Evolutionary conservation across 768 basidiomycete species (phyloP).

Genomic region (Rhizopogon rudus): DNA sequence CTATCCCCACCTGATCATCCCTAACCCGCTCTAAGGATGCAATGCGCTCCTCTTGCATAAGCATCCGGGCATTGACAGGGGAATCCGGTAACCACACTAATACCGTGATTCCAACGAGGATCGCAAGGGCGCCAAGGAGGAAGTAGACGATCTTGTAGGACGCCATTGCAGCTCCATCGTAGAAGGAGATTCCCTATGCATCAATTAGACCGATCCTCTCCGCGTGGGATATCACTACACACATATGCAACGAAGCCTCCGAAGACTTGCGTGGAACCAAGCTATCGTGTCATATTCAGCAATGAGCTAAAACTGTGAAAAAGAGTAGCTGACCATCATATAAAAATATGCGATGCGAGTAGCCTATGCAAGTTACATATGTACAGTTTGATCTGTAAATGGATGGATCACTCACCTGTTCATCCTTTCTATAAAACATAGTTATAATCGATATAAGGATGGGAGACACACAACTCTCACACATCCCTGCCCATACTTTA

Average conservation of each 20-base stretch:
- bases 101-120: slow-evolving; percentile 29
- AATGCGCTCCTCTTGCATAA: slow-evolving; percentile 32
- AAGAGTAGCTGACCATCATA: slow-evolving; percentile 22
- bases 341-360: slow-evolving; percentile 33
- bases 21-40: slow-evolving; percentile 36
- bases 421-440: slow-evolving; percentile 36
- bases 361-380: slow-evolving; percentile 12
- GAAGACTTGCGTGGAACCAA: slow-evolving; percentile 29
- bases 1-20: slow-evolving; percentile 28
- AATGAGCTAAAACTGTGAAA: not conserved
- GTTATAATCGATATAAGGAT: slow-evolving; percentile 34
- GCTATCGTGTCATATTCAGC: not conserved
- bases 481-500: slow-evolving; percentile 25
- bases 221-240: not conserved
- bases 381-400: not conserved
- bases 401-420: slow-evolving; percentile 23
- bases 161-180: slow-evolving; percentile 22
- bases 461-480: slow-evolving; percentile 35
- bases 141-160: slow-evolving; percentile 35
- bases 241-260: slow-evolving; percentile 36
- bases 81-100: slow-evolving; percentile 37
- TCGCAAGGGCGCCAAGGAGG: slow-evolving; percentile 34
- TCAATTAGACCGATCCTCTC: not conserved
- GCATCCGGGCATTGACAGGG: slow-evolving; percentile 31
- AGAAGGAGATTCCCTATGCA: slow-evolving; percentile 29